Percentiles rank a stretch among this genome's conserved stretches.
phyloP scores from a whole-genome alignment of 768 basidiomycete genomes.

The Cyathus striatus region DNA sequence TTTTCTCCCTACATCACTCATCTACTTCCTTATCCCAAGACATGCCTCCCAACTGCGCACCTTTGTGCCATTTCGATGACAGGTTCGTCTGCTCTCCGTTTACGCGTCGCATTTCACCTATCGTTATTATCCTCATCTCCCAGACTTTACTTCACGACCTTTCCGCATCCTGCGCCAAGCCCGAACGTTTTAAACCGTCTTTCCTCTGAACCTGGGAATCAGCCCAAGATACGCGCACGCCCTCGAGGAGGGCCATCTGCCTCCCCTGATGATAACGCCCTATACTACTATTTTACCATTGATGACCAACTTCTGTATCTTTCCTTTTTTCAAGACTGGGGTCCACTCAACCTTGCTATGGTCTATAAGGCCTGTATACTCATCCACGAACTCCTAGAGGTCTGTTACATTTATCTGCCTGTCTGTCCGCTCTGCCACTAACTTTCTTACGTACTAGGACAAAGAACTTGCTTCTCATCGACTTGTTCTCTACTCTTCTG shows the following conservation, averaged over 20 bases:
- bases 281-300: slow-evolving; percentile 88
- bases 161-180: slow-evolving; percentile 67
- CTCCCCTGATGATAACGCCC: slow-evolving; percentile 68
- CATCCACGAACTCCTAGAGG: slow-evolving; percentile 85
- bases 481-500: slow-evolving; percentile 83
- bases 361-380: slow-evolving; percentile 90
- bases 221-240: slow-evolving; percentile 59
- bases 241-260: slow-evolving; percentile 55
- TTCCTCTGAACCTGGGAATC: slow-evolving; percentile 43
- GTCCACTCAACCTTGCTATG: slow-evolving; percentile 88
- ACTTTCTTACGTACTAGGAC: slow-evolving; percentile 50
- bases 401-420: slow-evolving; percentile 24
- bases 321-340: slow-evolving; percentile 94
- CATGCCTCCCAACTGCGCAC: slow-evolving; percentile 62
- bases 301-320: slow-evolving; percentile 91
- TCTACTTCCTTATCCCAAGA: slow-evolving; percentile 8
- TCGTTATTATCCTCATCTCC: slow-evolving; percentile 12
- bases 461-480: slow-evolving; percentile 66
- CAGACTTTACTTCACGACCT: slow-evolving; percentile 89
- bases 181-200: slow-evolving; percentile 61
- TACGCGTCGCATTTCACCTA: slow-evolving; percentile 7
- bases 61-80: slow-evolving; percentile 74
- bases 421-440: slow-evolving; percentile 28
- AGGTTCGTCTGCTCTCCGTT: slow-evolving; percentile 40
- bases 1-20: slow-evolving; percentile 16